Evolutionary conservation across 305 asterid species (phyloP).

Genomic region (Coffea humblotiana): DNA sequence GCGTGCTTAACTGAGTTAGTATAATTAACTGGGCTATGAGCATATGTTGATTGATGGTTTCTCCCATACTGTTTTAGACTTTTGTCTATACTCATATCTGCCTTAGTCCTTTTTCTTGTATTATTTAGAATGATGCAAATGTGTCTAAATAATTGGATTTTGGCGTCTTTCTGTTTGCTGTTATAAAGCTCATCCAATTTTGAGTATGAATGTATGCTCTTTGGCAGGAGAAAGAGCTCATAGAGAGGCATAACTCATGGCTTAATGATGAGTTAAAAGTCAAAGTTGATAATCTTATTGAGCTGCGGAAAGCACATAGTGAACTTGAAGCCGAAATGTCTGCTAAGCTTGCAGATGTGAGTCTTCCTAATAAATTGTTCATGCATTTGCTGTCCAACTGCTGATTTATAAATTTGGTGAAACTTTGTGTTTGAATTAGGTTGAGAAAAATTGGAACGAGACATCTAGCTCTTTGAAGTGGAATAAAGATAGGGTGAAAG

Average conservation of each 20-base stretch:
- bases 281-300: constrained; percentile 62
- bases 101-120: not conserved
- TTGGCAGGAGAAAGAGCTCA: constrained; percentile 82
- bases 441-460: constrained; percentile 61
- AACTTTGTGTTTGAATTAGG: constrained; percentile 33
- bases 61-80: not conserved
- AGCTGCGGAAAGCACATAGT: constrained; percentile 60
- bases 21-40: not conserved
- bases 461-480: constrained; percentile 50
- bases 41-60: not conserved
- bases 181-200: not conserved
- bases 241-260: constrained; percentile 92
- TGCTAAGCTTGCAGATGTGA: constrained; percentile 70
- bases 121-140: not conserved
- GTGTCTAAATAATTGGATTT: not conserved
- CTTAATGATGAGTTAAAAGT: constrained; percentile 80
- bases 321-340: constrained; percentile 88
- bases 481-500: constrained; percentile 64
- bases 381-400: not conserved
- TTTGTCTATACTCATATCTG: not conserved
- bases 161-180: not conserved
- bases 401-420: not conserved
- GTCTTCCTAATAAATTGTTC: constrained; percentile 18
- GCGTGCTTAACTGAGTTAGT: not conserved
- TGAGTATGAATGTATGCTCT: not conserved